A percentile compares a stretch with the other conserved stretches of the same genome.
Evolutionary conservation across 208 protist species (phyloP).

Genomic region (Blechomonas ayalai): DNA sequence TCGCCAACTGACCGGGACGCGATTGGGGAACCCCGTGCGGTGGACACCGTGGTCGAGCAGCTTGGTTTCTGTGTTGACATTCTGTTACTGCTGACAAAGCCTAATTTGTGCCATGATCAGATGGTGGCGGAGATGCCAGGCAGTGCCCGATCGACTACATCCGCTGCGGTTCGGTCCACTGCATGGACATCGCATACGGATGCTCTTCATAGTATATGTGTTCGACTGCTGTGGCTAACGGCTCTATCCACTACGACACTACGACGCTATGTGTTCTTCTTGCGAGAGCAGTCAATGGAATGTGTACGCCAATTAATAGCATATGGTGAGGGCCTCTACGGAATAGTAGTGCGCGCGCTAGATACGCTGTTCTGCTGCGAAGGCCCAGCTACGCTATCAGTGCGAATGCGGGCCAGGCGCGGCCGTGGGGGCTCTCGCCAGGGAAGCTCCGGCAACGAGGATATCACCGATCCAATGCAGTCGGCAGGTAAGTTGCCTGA

Average conservation of each 20-base stretch:
- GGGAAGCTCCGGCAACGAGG: too few relatives aligned
- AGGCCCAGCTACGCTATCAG: too few relatives aligned
- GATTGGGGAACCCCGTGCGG: too few relatives aligned
- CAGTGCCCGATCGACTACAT: slow-evolving; percentile 17
- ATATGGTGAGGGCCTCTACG: slow-evolving; percentile 58
- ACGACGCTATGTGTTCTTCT: slow-evolving; percentile 13
- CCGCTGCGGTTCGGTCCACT: slow-evolving; percentile 37
- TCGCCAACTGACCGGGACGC: neutral
- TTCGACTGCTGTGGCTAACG: slow-evolving; percentile 37
- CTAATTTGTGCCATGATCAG: slow-evolving; percentile 38
- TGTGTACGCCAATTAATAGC: slow-evolving; percentile 63
- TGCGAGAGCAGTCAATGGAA: slow-evolving; percentile 51
- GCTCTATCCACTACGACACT: slow-evolving; percentile 1
- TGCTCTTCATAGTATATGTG: slow-evolving; percentile 36
- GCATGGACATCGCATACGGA: slow-evolving; percentile 50
- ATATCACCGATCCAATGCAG: too few relatives aligned
- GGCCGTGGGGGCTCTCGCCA: too few relatives aligned
- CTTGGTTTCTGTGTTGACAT: slow-evolving; percentile 73
- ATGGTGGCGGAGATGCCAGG: slow-evolving; percentile 16
- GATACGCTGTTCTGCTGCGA: too few relatives aligned
- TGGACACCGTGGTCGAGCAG: slow-evolving; percentile 18
- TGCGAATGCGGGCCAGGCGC: too few relatives aligned
- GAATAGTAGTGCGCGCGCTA: slow-evolving; percentile 49
- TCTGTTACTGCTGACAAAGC: slow-evolving; percentile 55
- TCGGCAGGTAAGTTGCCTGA: too few relatives aligned